Percentiles rank a stretch among this genome's conserved stretches.
phyloP scores from a whole-genome alignment of 2,329 filamentous ascomycete species.

The Nemania sp. region DNA sequence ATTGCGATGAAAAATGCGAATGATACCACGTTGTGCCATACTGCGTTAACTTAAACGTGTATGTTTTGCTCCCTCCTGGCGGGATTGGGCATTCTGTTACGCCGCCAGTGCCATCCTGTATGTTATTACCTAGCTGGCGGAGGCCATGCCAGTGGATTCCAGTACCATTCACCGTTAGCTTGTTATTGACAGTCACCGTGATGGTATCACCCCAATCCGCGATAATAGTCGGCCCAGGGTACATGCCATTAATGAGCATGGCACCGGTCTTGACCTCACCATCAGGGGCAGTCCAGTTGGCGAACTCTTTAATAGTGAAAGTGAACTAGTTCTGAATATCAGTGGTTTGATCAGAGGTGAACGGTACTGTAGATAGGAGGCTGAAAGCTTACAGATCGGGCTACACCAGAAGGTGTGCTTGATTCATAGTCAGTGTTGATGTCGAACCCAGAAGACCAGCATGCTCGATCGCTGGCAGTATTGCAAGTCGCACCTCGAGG shows the following conservation, averaged over 20 bases:
- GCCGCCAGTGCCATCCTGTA: slow-evolving; percentile 58
- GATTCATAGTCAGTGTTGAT: slow-evolving; percentile 11
- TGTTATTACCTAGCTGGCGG: slow-evolving; percentile 56
- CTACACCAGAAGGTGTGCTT: slow-evolving; percentile 1
- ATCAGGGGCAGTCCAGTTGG: slow-evolving; percentile 40
- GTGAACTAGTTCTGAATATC: not conserved
- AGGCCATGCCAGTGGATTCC: slow-evolving; percentile 67
- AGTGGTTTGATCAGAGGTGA: not conserved
- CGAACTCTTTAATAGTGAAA: not conserved
- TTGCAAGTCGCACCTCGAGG: not conserved
- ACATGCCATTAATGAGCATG: slow-evolving; percentile 43
- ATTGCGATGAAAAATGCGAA: slow-evolving; percentile 51
- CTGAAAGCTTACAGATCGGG: slow-evolving; percentile 2
- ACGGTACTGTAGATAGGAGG: not conserved
- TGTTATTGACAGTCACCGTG: slow-evolving; percentile 50
- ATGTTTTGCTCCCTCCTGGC: slow-evolving; percentile 56
- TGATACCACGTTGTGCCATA: slow-evolving; percentile 65
- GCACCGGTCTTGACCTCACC: slow-evolving; percentile 45
- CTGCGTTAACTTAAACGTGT: slow-evolving; percentile 58
- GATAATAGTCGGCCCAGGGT: slow-evolving; percentile 40
- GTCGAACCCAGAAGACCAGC: slow-evolving; percentile 2
- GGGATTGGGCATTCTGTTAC: slow-evolving; percentile 56
- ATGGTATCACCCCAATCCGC: slow-evolving; percentile 53
- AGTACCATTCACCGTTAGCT: slow-evolving; percentile 57
- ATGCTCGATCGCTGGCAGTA: not conserved